These are phyloP conservation scores for Plasmodium relictum DNA, from an alignment of 169 alveolate genomes.

Conservation along the genomic window DNA sequence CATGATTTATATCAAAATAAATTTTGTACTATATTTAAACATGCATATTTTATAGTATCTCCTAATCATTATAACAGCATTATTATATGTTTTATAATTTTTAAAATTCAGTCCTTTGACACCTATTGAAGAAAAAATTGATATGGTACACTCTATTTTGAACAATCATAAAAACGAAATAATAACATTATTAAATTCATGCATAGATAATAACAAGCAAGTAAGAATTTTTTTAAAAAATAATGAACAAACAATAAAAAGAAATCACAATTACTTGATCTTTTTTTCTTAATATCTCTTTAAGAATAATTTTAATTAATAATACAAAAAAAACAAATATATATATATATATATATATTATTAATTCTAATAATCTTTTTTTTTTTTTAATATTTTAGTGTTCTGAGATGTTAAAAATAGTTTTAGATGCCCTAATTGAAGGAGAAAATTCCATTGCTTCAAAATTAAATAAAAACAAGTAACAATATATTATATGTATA, in stretches of 20 bases:
- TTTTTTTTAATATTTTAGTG: constrained; percentile 5
- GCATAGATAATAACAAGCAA: constrained; percentile 33
- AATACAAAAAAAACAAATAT: neutral
- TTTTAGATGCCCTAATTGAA: constrained; percentile 33
- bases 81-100: neutral
- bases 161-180: constrained; percentile 28
- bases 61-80: neutral
- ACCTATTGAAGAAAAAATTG: constrained; percentile 44
- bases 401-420: constrained; percentile 5
- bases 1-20: too few species aligned
- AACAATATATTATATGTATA: neutral
- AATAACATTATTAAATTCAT: constrained; percentile 25
- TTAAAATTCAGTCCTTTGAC: constrained; percentile 33
- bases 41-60: neutral
- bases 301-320: too few species aligned
- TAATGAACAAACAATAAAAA: neutral
- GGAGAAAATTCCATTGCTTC: constrained; percentile 30
- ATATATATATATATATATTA: neutral
- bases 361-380: neutral
- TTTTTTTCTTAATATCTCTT: too few species aligned
- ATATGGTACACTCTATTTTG: constrained; percentile 27
- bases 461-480: constrained; percentile 32
- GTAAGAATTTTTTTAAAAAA: constrained; percentile 7
- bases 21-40: neutral
- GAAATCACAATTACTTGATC: too few species aligned